A percentile compares a stretch with the other conserved stretches of the same genome.
Evolutionary conservation across 75 land plant genomes (phyloP).

Genomic region (Pseudotsuga menziesii): DNA sequence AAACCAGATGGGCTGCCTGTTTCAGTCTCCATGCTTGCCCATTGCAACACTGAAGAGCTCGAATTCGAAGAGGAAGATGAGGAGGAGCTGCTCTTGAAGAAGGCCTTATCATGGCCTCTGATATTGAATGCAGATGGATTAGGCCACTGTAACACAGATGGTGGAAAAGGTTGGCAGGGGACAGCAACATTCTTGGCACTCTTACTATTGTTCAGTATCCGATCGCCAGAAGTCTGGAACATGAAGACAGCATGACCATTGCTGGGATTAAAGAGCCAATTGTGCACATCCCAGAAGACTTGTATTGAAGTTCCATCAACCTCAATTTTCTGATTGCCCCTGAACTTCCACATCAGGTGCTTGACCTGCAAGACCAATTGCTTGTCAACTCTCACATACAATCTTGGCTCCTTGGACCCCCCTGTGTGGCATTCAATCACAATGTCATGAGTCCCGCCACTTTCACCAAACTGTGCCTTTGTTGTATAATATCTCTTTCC

Average conservation of each 20-base stretch:
- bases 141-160: constrained; percentile 30
- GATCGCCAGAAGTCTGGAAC: constrained; percentile 30
- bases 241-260: constrained; percentile 47
- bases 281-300: constrained; percentile 92
- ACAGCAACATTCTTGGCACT: constrained; percentile 24
- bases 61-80: constrained; percentile 14
- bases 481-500: constrained; percentile 55
- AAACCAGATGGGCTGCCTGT: constrained; percentile 21
- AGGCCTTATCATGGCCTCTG: constrained; percentile 14
- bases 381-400: constrained; percentile 60
- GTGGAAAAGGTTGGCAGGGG: constrained; percentile 5
- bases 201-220: constrained; percentile 17
- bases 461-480: constrained; percentile 54
- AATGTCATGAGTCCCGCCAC: constrained; percentile 66
- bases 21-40: constrained; percentile 44
- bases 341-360: constrained; percentile 79
- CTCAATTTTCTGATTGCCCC: constrained; percentile 79
- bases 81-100: constrained; percentile 22
- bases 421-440: constrained; percentile 52
- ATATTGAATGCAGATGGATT: neutral
- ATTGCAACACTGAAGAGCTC: constrained; percentile 35
- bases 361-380: constrained; percentile 73
- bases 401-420: constrained; percentile 31
- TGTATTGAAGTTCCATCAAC: constrained; percentile 78
- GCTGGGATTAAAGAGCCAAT: constrained; percentile 63